These are phyloP conservation scores for Coix lacrymajobi DNA, from an alignment of 176 grass and related monocot species.

Conservation along the genomic window DNA sequence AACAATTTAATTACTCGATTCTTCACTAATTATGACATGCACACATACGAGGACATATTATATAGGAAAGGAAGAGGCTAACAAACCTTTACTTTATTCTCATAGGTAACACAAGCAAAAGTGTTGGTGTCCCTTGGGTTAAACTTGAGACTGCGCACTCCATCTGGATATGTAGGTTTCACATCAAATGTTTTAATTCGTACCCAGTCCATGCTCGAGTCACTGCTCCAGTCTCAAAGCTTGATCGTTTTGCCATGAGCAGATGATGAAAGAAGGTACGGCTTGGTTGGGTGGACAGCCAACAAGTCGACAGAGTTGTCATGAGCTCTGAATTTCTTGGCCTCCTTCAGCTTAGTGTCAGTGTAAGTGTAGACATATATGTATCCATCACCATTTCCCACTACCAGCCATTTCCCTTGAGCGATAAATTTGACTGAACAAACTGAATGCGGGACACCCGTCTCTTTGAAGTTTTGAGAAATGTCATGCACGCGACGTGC, in stretches of 20 bases:
- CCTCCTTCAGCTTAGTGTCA: not conserved
- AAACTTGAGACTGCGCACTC: constrained; percentile 31
- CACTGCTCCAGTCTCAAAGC: not conserved
- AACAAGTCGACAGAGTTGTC: not conserved
- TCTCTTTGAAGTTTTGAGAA: not conserved
- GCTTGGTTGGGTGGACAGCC: not conserved
- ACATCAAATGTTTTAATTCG: constrained; percentile 20
- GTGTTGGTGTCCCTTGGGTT: constrained; percentile 48
- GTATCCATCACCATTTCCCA: not conserved
- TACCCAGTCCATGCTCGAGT: not conserved
- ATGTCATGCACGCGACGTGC: not conserved
- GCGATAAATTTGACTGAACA: not conserved
- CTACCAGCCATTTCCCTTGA: not conserved
- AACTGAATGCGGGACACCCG: not conserved
- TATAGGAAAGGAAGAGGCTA: not conserved
- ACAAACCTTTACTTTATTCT: constrained; percentile 48
- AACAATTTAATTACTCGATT: not conserved
- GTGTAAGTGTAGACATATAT: not conserved
- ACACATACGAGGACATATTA: not conserved
- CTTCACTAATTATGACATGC: not conserved
- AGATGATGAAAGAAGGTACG: not conserved
- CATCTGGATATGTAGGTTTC: not conserved
- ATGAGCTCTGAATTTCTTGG: not conserved
- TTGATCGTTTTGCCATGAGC: not conserved
- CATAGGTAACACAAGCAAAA: constrained; percentile 39